Evolutionary conservation across 2,329 filamentous ascomycete species (phyloP), one percentile per base, ranked within the genome.

Genomic region (Sporothrix phasma): DNA sequence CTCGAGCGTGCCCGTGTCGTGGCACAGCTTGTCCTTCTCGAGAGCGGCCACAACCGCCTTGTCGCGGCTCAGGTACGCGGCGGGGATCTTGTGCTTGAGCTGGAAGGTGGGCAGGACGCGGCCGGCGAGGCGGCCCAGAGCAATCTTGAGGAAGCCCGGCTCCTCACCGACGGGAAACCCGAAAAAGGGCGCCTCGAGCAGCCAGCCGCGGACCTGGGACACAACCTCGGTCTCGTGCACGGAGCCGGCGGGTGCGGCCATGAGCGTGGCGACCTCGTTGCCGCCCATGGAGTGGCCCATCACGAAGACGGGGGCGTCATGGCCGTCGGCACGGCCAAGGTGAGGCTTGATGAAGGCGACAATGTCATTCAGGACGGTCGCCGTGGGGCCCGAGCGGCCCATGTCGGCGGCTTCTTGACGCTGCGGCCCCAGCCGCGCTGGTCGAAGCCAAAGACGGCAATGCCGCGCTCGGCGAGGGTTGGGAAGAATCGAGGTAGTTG

Each of bases 251-350:
- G 79, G 73, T 62, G 81, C 77, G 63, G 77, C 80, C 26, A 81
- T 81, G 24, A 88, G 73, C 49, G 84, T 85, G 8, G 96, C 77
- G 5, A 86, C 83, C 75, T 95, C 83, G 26, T 86, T 90, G 65
- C 92, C 92, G 68, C 92, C 92, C 90, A 96, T 96, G 24, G 88
- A 92, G 75, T 96, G 91, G 62, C 92, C 92, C 79, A 94, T 85
- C 22, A 97, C 81, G 76, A 96, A 97, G 17, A 95, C 72, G 0
- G 91, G 90, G 41, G 26, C 3, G 13, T 17, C 15, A 3, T 37
- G 10, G 34, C 34, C 10, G 34, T 34, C 31, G 31, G 31, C 31
- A n/a, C n/a, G n/a, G 45, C 41, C 51, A 5, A 87, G 76, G 67
- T 88, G 82, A 37, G 78, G 77, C 65, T 79, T 79, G 68, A 94